Evolutionary conservation across 2,329 filamentous ascomycete genomes (phyloP), one percentile per base, ranked within the genome.

Genomic region (Trichoderma sp.): DNA sequence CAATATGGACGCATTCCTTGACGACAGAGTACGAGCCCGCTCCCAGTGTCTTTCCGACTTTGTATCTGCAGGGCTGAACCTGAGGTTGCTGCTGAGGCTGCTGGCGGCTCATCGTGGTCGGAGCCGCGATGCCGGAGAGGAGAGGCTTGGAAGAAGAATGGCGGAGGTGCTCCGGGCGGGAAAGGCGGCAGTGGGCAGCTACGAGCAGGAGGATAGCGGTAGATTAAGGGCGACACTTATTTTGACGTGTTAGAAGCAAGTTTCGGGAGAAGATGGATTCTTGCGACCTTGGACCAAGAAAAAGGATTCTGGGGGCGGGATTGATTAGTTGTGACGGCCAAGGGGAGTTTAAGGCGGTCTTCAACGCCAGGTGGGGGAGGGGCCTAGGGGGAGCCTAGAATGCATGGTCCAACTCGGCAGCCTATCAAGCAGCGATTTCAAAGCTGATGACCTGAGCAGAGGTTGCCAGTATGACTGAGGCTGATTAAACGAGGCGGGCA

Each of bases 1-100:
- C 95, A 79, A 98, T 98, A 81, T 99, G 96, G 32, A 98, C 95
- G 81, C 96, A 99, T 84, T 99, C 96, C 82, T 98, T 98, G 74
- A 99, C 96, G 64, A 98, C 96, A 47, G 95, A 98, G 84, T 99
- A 99, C 71, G 95, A 98, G 75, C 96, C 96, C 39, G 96, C 95
- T 74, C 96, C 96, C 71, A 99, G 86, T 28, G 96, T 98, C 87
- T 99, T 99, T 75, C 96, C 96, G 7, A 97, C 97, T 86, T 98
- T 99, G 87, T 99, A 99, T 76, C 95, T 90, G 82, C 95, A 99
- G 78, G 96, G 95, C 83, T 98, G 95, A 74, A 98, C 90, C 81
- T 94, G 91, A 3, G 91, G 78, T 71, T 73, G 75, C 66, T 78
- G 79, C 66, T 72, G 73, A 66, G 66, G 66, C 32, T 76, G 77